phyloP scores from a whole-genome alignment of 352 stramenopile genomes.

The Pythium sukuiense region DNA sequence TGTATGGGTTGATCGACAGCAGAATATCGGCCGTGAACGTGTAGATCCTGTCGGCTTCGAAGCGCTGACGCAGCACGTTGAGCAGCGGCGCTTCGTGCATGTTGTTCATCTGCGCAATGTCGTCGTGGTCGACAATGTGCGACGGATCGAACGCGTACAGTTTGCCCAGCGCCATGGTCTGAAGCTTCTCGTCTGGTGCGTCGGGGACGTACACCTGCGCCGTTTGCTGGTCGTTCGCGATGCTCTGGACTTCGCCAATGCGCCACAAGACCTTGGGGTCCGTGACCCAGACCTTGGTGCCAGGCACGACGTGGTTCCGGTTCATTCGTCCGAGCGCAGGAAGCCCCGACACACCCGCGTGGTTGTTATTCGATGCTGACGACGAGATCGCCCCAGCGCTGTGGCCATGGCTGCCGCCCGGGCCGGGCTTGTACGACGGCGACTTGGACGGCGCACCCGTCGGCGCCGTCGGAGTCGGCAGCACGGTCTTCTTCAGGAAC shows the following conservation, averaged over 20 bases:
- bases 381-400: background rate
- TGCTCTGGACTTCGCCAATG: slow-evolving; percentile 68
- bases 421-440: slow-evolving; percentile 18
- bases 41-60: slow-evolving; percentile 81
- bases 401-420: slow-evolving; percentile 6
- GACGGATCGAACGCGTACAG: slow-evolving; percentile 82
- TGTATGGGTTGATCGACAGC: slow-evolving; percentile 87
- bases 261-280: slow-evolving; percentile 77
- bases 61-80: slow-evolving; percentile 76
- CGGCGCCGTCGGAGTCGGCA: slow-evolving; percentile 16
- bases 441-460: slow-evolving; percentile 23
- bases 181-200: slow-evolving; percentile 56
- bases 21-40: slow-evolving; percentile 86
- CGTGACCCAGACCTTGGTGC: slow-evolving; percentile 74
- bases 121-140: slow-evolving; percentile 81
- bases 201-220: slow-evolving; percentile 64
- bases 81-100: slow-evolving; percentile 88
- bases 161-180: slow-evolving; percentile 49
- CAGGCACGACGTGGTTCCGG: slow-evolving; percentile 43
- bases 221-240: slow-evolving; percentile 46
- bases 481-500: slow-evolving; percentile 26
- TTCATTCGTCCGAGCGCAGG: slow-evolving; percentile 51
- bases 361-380: slow-evolving; percentile 7
- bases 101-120: slow-evolving; percentile 90
- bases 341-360: slow-evolving; percentile 1